Percentiles rank a stretch among this genome's conserved stretches.
These are phyloP conservation scores for Bjerkandera adusta DNA, from an alignment of 1,284 basidiomycete genomes.

Conservation along the genomic window DNA sequence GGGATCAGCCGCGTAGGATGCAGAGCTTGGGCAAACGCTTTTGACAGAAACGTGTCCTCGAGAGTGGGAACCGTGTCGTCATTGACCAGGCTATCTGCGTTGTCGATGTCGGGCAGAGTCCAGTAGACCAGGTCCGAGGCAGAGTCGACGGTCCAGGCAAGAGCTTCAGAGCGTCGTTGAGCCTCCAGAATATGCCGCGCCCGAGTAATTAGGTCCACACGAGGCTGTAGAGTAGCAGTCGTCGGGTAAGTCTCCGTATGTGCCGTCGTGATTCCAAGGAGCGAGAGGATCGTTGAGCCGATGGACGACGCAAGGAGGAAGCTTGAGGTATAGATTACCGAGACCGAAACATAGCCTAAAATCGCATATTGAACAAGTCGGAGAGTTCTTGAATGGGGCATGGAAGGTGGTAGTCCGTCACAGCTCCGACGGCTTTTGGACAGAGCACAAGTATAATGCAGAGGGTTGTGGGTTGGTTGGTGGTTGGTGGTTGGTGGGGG, in stretches of 20 bases:
- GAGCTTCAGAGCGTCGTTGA: not conserved
- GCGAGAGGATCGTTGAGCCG: not conserved
- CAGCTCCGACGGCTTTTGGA: no score
- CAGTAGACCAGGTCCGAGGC: slow-evolving; percentile 4
- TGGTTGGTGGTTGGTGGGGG: no score
- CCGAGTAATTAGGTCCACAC: slow-evolving; percentile 11
- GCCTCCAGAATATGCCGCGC: slow-evolving; percentile 2
- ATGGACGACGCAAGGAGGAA: not conserved
- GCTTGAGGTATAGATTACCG: slow-evolving; percentile 1
- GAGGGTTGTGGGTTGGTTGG: no score
- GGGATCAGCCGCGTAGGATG: slow-evolving; percentile 74
- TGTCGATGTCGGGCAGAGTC: not conserved
- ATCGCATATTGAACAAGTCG: not conserved
- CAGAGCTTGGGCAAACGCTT: slow-evolving; percentile 65
- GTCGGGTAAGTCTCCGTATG: not conserved
- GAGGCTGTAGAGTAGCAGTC: not conserved
- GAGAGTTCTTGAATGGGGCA: no score
- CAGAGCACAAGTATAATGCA: no score
- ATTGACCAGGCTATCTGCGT: not conserved
- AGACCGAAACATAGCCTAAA: not conserved
- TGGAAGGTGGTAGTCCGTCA: no score
- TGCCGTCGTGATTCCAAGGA: not conserved
- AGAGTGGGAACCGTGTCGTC: slow-evolving; percentile 9
- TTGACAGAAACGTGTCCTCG: slow-evolving; percentile 44
- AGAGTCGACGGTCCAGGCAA: slow-evolving; percentile 4